Conservation (phyloP, 1,139 yeast genomes). For the Waltiozyma sp. region DNA sequence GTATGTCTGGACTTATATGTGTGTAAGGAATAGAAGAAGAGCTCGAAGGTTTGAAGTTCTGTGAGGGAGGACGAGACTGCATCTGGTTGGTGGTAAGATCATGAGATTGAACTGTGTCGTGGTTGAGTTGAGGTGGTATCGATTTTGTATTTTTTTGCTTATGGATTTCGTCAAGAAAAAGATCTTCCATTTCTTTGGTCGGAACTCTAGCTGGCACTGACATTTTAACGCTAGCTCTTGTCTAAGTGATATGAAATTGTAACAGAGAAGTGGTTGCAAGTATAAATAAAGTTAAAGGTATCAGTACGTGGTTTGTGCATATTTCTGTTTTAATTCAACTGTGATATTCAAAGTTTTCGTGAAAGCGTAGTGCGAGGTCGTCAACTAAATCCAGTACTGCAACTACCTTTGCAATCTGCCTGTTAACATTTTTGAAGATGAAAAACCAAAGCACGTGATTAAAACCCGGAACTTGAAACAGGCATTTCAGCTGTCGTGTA, state of each 20-base stretch:
- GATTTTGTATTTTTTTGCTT: background rate
- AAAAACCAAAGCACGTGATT: no score
- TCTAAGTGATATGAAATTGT: no score
- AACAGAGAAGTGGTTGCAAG: no score
- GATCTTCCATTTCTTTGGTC: background rate
- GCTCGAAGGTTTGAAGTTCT: background rate
- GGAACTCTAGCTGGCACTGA: background rate
- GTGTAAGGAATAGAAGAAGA: background rate
- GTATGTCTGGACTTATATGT: slow-evolving; percentile 50
- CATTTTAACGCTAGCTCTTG: background rate
- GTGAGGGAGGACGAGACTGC: background rate
- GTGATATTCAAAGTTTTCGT: no score
- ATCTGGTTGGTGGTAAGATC: background rate
- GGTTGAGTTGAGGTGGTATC: background rate
- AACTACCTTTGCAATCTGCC: slow-evolving; percentile 8
- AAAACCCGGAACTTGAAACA: no score
- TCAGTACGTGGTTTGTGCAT: no score
- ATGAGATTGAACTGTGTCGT: background rate
- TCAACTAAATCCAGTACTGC: slow-evolving; percentile 4
- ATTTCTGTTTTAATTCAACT: no score
- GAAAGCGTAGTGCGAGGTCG: no score
- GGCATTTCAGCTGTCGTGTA: no score
- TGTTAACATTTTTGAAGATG: no score
- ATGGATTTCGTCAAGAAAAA: background rate
- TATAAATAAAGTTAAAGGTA: no score